Base-by-base conservation (phyloP, 176 grass and related monocot genomes). In the Bothriochloa decipiens region DNA sequence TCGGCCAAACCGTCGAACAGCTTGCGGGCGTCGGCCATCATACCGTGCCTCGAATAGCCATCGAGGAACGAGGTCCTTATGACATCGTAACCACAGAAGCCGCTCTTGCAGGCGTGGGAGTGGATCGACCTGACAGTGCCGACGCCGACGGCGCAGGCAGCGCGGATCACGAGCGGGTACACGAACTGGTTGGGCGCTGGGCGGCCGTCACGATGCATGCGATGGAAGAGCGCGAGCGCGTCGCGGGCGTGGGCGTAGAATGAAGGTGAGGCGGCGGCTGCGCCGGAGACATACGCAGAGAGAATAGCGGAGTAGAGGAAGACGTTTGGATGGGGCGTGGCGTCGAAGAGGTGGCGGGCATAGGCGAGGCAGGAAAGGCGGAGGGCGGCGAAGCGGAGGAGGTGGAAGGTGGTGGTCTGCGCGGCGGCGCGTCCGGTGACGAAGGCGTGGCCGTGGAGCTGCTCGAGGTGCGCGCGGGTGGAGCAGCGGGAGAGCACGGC, bases 271-370 rank as follows among this genome's bases (percentile, higher is more conserved):
- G 74, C 22, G 71, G 89, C 50, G 41, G 89, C 76, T 5, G 39
- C 14, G 26, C 58, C 11, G 22, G 68, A 86, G 3, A 73, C 72
- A 53, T 94, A 88, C 11, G 90, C 85, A 20, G 95, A 91, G 76
- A 93, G 72, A 77, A 95, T 90, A n/a, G 92, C 95, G 60, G 95
- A 91, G 87, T 97, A 90, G 33, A 97, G 86, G 86, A 86, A 97
- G 75, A 95, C 87, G 55, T 95, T 97, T 35, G 92, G 92, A 53
- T 70, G 23, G 11, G 60, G 71, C 63, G 88, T 75, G 68, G 86
- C 82, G 60, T 92, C 87, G 85, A 97, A 97, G 84, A 97, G 86
- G 74, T 76, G 76, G 75, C 88, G 88, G 42, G 95, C 92, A 85
- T 93, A 95, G 55, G 65, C 35, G 14, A 95, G 79, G 84, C 91